phyloP scores from a whole-genome alignment of 1,284 basidiomycete genomes.

The Puccinia triticina region DNA sequence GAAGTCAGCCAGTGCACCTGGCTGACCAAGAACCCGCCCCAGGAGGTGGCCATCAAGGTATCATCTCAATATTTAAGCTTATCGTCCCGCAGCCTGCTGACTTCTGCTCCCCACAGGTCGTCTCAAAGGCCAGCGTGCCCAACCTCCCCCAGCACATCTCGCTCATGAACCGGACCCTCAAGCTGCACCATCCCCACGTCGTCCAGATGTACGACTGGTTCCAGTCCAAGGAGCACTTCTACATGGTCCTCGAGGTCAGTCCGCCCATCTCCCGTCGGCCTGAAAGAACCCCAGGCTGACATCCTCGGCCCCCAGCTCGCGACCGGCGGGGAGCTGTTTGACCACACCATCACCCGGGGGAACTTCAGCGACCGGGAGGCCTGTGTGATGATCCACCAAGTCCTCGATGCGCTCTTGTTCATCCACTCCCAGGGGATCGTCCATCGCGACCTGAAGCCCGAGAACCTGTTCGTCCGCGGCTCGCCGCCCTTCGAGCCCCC shows the following conservation, averaged over 20 bases:
- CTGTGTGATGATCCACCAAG: slow-evolving; percentile 28
- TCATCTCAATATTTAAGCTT: neutral
- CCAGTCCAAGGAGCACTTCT: slow-evolving; percentile 42
- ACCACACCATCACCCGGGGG: slow-evolving; percentile 33
- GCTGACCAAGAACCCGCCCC: slow-evolving; percentile 16
- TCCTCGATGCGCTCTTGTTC: slow-evolving; percentile 54
- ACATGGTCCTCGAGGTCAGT: slow-evolving; percentile 43
- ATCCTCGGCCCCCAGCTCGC: slow-evolving; percentile 10
- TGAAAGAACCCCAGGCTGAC: neutral
- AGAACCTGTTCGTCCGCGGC: slow-evolving; percentile 97
- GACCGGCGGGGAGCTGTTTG: slow-evolving; percentile 42
- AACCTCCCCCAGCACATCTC: slow-evolving; percentile 23
- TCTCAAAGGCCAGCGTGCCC: slow-evolving; percentile 32
- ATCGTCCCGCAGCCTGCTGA: neutral
- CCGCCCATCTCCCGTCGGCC: neutral
- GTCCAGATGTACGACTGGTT: slow-evolving; percentile 43
- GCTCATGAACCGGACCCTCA: slow-evolving; percentile 13
- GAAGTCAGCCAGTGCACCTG: slow-evolving; percentile 40
- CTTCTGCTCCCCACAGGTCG: slow-evolving; percentile 11
- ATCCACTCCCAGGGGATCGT: slow-evolving; percentile 63
- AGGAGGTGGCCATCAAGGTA: slow-evolving; percentile 44
- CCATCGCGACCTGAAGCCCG: slow-evolving; percentile 60
- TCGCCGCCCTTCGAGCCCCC: slow-evolving; percentile 89
- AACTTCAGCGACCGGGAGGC: slow-evolving; percentile 23
- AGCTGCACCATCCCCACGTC: slow-evolving; percentile 38